A percentile compares a stretch with the other conserved stretches of the same genome.
Evolutionary conservation across 2,329 filamentous ascomycete species (phyloP).

Genomic region (Knoxdaviesia proteae): DNA sequence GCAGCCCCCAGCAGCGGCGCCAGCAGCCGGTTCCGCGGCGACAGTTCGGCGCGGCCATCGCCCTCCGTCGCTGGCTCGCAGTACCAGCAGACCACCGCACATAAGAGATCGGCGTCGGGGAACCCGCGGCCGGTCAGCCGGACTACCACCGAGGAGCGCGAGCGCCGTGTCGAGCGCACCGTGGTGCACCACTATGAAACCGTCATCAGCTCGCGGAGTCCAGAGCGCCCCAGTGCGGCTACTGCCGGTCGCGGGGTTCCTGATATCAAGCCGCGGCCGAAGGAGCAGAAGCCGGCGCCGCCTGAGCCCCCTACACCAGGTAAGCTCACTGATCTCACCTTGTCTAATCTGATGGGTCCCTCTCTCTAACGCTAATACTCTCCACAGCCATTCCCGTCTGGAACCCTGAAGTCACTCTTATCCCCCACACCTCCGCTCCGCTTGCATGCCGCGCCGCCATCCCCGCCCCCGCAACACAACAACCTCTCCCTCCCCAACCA

Average conservation of each 20-base stretch:
- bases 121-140: conserved; percentile 30
- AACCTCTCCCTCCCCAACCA: conserved; percentile 44
- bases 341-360: neutral
- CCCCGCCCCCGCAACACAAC: conserved; percentile 52
- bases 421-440: conserved; percentile 47
- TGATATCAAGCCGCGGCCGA: conserved; percentile 16
- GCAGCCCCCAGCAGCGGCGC: conserved; percentile 8
- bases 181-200: conserved; percentile 43
- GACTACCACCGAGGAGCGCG: conserved; percentile 19
- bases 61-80: conserved; percentile 10
- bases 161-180: conserved; percentile 33
- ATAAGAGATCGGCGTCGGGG: conserved; percentile 37
- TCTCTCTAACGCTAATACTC: conserved; percentile 10
- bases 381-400: conserved; percentile 24
- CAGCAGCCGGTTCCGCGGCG: conserved; percentile 14
- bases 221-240: conserved; percentile 17
- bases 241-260: too few relatives aligned
- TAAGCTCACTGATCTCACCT: conserved; percentile 12
- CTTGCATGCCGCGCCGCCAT: conserved; percentile 43
- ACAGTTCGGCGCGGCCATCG: conserved; percentile 15
- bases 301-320: conserved; percentile 25
- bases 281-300: conserved; percentile 23
- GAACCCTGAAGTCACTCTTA: conserved; percentile 60
- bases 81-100: conserved; percentile 19
- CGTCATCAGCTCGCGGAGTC: conserved; percentile 36